These are phyloP conservation scores for Novymonas esmeraldas DNA, from an alignment of 208 protist genomes.

Conservation along the genomic window DNA sequence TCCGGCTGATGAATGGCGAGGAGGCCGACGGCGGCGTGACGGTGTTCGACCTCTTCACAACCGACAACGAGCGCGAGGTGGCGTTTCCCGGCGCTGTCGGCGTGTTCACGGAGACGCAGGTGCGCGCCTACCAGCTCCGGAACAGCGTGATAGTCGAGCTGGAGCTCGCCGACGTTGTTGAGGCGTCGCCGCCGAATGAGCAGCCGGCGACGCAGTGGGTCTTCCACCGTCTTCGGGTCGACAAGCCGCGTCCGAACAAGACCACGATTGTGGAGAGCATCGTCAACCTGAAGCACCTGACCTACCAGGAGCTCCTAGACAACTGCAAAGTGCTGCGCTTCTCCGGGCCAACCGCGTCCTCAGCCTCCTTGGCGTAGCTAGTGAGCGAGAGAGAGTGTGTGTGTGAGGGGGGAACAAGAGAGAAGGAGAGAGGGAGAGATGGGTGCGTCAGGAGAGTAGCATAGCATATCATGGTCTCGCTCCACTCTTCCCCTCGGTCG, in stretches of 20 bases:
- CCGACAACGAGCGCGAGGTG: slow-evolving; percentile 44
- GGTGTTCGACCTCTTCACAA: slow-evolving; percentile 72
- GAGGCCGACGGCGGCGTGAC: slow-evolving; percentile 24
- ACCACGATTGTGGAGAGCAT: slow-evolving; percentile 69
- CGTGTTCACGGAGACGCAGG: slow-evolving; percentile 52
- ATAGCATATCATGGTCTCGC: too few species aligned
- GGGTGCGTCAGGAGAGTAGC: not conserved
- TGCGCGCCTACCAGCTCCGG: slow-evolving; percentile 44
- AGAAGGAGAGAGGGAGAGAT: not conserved
- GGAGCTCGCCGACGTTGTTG: slow-evolving; percentile 19
- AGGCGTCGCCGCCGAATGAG: not conserved
- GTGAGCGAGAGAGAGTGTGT: too few species aligned
- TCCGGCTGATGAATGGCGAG: slow-evolving; percentile 65
- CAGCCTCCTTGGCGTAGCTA: not conserved
- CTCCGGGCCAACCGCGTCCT: slow-evolving; percentile 2
- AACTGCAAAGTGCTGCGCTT: slow-evolving; percentile 33
- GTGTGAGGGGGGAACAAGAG: not conserved
- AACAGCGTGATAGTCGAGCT: slow-evolving; percentile 76
- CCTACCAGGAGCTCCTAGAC: slow-evolving; percentile 60
- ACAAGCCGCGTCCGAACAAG: slow-evolving; percentile 84
- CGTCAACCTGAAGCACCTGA: slow-evolving; percentile 72
- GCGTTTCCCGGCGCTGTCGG: slow-evolving; percentile 48
- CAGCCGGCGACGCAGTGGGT: slow-evolving; percentile 49
- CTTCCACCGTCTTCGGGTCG: slow-evolving; percentile 59
- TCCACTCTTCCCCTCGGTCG: too few species aligned